phyloP scores from a whole-genome alignment of 2,329 filamentous ascomycete genomes.

The Plenodomus tracheiphilus region DNA sequence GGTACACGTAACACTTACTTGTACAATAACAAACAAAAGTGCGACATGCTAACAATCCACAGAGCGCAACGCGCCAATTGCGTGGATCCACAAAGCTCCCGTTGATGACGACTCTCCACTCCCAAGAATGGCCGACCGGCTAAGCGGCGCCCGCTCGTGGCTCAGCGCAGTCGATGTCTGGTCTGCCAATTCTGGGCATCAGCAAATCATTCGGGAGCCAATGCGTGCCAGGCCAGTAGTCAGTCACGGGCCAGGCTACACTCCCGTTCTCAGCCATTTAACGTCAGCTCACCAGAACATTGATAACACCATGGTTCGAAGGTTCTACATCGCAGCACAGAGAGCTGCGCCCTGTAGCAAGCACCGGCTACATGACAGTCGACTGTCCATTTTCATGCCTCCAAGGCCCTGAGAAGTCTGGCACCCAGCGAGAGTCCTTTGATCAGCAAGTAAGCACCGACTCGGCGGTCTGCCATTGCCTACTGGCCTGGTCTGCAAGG shows the following conservation, averaged over 20 bases:
- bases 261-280: too few species aligned
- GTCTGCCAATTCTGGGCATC: slow-evolving; percentile 13
- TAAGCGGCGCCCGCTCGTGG: slow-evolving; percentile 13
- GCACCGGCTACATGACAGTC: too few species aligned
- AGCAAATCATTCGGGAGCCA: slow-evolving; percentile 1
- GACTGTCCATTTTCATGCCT: background rate
- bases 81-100: background rate
- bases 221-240: background rate
- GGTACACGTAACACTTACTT: too few species aligned
- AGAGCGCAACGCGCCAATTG: background rate
- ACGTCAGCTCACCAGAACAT: too few species aligned
- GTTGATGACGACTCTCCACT: slow-evolving; percentile 9
- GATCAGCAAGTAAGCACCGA: background rate
- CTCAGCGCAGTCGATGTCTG: slow-evolving; percentile 8
- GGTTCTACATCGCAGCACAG: background rate
- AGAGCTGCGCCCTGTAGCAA: background rate
- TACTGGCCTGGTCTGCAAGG: too few species aligned
- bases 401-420: background rate
- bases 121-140: slow-evolving; percentile 7
- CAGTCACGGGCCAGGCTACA: background rate
- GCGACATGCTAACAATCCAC: too few species aligned
- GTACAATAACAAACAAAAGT: background rate
- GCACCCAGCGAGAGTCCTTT: background rate
- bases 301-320: background rate
- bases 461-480: background rate